Evolutionary conservation across 192 early-diverging fungal genomes (phyloP).

Genomic region (Backusella macrospora): DNA sequence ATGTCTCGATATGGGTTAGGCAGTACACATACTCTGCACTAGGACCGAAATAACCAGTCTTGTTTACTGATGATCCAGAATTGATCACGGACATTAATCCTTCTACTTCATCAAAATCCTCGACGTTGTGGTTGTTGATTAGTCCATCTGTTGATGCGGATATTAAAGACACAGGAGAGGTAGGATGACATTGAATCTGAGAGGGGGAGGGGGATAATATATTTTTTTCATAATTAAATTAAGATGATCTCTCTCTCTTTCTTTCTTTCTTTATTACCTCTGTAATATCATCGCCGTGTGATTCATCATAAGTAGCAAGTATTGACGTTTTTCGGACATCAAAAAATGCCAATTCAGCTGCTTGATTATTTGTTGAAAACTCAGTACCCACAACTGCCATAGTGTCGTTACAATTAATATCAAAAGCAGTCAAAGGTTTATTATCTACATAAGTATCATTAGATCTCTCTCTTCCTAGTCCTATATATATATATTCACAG

Average conservation of each 20-base stretch:
- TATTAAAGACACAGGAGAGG: conserved; percentile 53
- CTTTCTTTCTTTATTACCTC: conserved; percentile 35
- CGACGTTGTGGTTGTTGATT: conserved; percentile 75
- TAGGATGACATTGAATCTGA: conserved; percentile 66
- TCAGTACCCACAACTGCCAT: conserved; percentile 60
- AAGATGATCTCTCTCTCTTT: neutral
- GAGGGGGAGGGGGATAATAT: too few species aligned
- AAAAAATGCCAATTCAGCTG: conserved; percentile 58
- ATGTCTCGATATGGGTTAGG: conserved; percentile 89
- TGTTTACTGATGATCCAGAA: conserved; percentile 78
- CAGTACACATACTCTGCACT: conserved; percentile 85
- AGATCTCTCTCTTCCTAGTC: neutral
- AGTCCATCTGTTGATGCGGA: conserved; percentile 76
- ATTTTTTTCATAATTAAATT: neutral
- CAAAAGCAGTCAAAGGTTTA: conserved; percentile 51
- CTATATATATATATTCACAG: conserved; percentile 3
- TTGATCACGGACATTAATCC: conserved; percentile 83
- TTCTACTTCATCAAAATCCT: conserved; percentile 86
- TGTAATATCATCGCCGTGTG: conserved; percentile 79
- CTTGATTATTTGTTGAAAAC: conserved; percentile 30
- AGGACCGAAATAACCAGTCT: conserved; percentile 92
- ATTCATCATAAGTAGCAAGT: conserved; percentile 56
- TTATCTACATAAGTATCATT: conserved; percentile 21
- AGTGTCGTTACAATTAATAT: conserved; percentile 53
- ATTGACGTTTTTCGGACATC: conserved; percentile 38